phyloP scores from a whole-genome alignment of 1,284 basidiomycete species.

The Ganoderma sinense region DNA sequence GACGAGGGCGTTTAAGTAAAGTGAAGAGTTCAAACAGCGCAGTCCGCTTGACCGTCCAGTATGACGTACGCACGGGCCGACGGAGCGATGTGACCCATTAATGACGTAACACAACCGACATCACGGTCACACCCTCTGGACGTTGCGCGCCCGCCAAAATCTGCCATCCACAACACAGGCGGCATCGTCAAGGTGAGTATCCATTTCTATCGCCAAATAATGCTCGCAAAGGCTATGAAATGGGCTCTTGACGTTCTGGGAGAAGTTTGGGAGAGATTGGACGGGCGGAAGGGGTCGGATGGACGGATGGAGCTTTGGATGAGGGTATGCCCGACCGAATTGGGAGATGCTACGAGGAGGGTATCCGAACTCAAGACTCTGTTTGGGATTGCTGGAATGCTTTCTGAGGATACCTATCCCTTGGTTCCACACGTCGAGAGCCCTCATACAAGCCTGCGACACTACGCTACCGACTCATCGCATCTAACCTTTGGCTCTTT shows the following conservation, averaged over 20 bases:
- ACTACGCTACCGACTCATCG: too few relatives aligned
- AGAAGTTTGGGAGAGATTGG: constrained; percentile 11
- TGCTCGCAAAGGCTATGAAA: constrained; percentile 23
- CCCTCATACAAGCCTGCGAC: background rate
- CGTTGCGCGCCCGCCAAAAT: constrained; percentile 23
- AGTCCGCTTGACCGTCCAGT: background rate
- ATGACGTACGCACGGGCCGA: constrained; percentile 6
- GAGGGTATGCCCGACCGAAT: constrained; percentile 8
- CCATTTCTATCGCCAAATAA: constrained; percentile 10
- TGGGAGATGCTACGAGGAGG: background rate
- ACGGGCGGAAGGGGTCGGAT: constrained; percentile 28
- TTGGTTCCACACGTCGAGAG: background rate
- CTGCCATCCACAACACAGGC: constrained; percentile 32
- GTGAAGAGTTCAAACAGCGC: background rate
- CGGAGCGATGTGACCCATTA: background rate
- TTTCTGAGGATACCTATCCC: too few relatives aligned
- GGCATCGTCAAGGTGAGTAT: constrained; percentile 34
- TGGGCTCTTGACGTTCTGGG: constrained; percentile 20
- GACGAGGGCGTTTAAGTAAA: background rate
- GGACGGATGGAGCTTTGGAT: constrained; percentile 26
- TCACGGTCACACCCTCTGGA: constrained; percentile 26
- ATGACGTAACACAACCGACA: background rate
- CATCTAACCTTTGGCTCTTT: background rate
- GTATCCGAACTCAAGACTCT: background rate
- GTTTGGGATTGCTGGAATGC: background rate